Evolutionary conservation across 805 yeast genomes (phyloP), one percentile per base, ranked within the genome.

Genomic region (Candida montana): DNA sequence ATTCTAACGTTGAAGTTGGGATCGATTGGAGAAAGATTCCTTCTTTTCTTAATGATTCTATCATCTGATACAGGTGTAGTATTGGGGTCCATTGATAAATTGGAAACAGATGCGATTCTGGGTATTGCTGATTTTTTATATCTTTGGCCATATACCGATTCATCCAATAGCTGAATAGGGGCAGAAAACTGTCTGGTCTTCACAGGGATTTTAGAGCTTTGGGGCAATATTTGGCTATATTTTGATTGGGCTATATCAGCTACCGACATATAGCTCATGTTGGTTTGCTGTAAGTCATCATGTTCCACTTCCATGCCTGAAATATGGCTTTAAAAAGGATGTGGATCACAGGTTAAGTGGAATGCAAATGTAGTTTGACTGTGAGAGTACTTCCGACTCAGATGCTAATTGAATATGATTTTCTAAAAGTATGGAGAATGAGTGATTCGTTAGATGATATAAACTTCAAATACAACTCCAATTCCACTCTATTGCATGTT

Each of bases 91-190:
- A 29, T 28, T 7, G 35, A 31, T 10, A 42, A 26, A n/a, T 30
- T 28, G 5, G 57, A 53, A 1, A 58, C 47, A 1, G 56, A 50
- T 3, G 47, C 41, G 21, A 52, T 52, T 36, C 57, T 48, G 15
- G 57, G 56, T 13, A 54, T 53, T 3, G 45, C 18, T 15, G 57
- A 50, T 18, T 46, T 46, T 24, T 48, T 48, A 33, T 33, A 30
- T 19, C 35, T 33, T 1, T 35, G 36, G 2, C 47, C 48, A 19
- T 40, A 37, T 9, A 16, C 4, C 11, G 46, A 21, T 9, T 52
- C 58, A 23, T 53, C 54, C 18, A 49, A 16, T 2, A 37, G 45
- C 2, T 39, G 47, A n/a, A 53, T 45, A 4, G 56, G 56, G 1
- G 44, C 45, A 2, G 57, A 53, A 12, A 49, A 48, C 18, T 51